Conservation (phyloP, 305 asterid species). For the Stenogyne calaminthoides region DNA sequence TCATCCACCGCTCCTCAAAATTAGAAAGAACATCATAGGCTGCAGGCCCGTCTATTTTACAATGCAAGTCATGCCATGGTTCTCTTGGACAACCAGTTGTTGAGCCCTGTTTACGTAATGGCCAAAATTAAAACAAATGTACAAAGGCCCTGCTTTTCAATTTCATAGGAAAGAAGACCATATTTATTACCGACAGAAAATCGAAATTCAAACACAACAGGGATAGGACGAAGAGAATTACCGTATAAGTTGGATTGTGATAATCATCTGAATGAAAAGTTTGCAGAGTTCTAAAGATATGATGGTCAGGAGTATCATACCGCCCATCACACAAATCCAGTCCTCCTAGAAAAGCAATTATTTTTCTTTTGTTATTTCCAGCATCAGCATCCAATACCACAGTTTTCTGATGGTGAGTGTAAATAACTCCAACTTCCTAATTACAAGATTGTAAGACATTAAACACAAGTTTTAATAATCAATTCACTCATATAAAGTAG, state of each 20-base stretch:
- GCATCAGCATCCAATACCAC: slow-evolving; percentile 96
- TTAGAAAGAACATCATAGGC: slow-evolving; percentile 91
- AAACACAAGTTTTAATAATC: slow-evolving; percentile 16
- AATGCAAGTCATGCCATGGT: slow-evolving; percentile 99
- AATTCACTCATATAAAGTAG: slow-evolving; percentile 2
- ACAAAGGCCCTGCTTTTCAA: background rate
- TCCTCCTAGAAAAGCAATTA: slow-evolving; percentile 90
- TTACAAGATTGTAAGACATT: slow-evolving; percentile 33
- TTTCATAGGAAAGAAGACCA: too few relatives aligned
- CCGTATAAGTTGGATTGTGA: slow-evolving; percentile 89
- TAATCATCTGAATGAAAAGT: slow-evolving; percentile 87
- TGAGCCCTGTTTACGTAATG: slow-evolving; percentile 60
- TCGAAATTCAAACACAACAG: background rate
- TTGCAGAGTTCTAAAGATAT: slow-evolving; percentile 66
- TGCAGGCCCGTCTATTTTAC: slow-evolving; percentile 96
- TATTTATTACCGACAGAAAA: background rate
- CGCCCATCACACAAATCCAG: slow-evolving; percentile 96
- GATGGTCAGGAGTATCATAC: slow-evolving; percentile 89
- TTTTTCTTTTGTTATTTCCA: slow-evolving; percentile 75
- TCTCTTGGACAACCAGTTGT: slow-evolving; percentile 89
- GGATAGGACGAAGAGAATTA: slow-evolving; percentile 38
- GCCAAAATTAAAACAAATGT: slow-evolving; percentile 14
- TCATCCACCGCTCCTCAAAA: slow-evolving; percentile 95
- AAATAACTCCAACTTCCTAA: slow-evolving; percentile 95
- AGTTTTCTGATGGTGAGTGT: slow-evolving; percentile 99